Conservation (phyloP, 805 yeast species). For the Yarrowia keelungensis region DNA sequence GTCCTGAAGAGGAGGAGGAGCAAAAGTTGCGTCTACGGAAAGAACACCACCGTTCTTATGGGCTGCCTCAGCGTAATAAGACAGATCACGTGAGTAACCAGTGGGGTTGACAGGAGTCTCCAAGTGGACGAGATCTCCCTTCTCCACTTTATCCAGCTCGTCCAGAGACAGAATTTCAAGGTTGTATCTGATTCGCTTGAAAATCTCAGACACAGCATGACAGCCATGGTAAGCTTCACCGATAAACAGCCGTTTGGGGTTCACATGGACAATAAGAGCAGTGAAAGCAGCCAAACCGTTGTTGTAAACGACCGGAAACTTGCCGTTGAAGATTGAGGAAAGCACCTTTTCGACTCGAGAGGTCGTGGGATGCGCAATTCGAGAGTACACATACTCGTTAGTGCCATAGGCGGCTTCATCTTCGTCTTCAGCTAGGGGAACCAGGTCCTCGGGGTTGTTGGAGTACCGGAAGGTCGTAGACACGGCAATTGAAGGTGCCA, state of each 20-base stretch:
- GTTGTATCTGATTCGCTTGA: slow-evolving; percentile 63
- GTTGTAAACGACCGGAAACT: slow-evolving; percentile 67
- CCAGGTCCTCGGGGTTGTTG: slow-evolving; percentile 62
- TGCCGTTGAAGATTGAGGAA: slow-evolving; percentile 64
- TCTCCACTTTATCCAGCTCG: slow-evolving; percentile 55
- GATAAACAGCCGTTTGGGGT: slow-evolving; percentile 76
- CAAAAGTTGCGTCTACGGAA: slow-evolving; percentile 85
- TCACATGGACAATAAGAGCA: slow-evolving; percentile 71
- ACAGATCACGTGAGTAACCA: slow-evolving; percentile 70
- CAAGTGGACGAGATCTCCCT: slow-evolving; percentile 80
- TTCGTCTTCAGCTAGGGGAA: slow-evolving; percentile 51
- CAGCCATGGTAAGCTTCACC: slow-evolving; percentile 89
- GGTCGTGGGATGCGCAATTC: slow-evolving; percentile 77
- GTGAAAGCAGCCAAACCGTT: slow-evolving; percentile 84
- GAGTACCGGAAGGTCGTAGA: slow-evolving; percentile 79
- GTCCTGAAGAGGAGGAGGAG: slow-evolving; percentile 87
- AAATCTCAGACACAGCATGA: slow-evolving; percentile 69
- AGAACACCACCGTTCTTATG: slow-evolving; percentile 78
- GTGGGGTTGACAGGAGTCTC: slow-evolving; percentile 91
- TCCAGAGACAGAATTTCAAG: slow-evolving; percentile 47
- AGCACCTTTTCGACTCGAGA: slow-evolving; percentile 71
- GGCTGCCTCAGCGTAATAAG: slow-evolving; percentile 69
- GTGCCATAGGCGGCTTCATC: slow-evolving; percentile 45
- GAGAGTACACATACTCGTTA: slow-evolving; percentile 62
- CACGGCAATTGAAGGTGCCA: slow-evolving; percentile 79